These are phyloP conservation scores for Elongisporangium prolatum DNA, from an alignment of 352 stramenopile species.

Conservation along the genomic window DNA sequence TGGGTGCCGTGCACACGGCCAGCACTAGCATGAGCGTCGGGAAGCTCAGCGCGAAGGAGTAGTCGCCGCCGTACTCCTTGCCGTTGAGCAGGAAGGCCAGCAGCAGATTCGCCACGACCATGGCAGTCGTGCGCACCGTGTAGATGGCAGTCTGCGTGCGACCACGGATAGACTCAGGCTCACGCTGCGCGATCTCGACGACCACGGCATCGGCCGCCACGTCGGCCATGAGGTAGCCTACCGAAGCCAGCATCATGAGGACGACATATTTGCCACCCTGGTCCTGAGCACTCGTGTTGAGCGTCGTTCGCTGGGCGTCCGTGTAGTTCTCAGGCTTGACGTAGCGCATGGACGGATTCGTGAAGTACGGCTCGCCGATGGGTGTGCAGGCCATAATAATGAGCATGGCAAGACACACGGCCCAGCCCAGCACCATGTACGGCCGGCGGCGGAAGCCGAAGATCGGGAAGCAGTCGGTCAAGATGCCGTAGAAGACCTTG, in stretches of 20 bases:
- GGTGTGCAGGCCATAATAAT: constrained; percentile 22
- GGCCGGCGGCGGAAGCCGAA: constrained; percentile 15
- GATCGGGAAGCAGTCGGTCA: constrained; percentile 18
- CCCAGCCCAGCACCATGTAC: constrained; percentile 23
- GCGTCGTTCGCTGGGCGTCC: constrained; percentile 11
- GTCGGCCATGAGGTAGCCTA: constrained; percentile 33
- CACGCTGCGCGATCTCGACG: constrained; percentile 48
- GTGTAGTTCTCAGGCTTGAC: constrained; percentile 18
- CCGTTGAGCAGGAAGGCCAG: constrained; percentile 34
- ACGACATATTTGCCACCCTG: constrained; percentile 28
- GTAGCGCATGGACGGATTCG: constrained; percentile 7
- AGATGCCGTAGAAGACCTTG: constrained; percentile 23
- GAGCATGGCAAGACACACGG: constrained; percentile 23
- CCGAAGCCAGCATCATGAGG: constrained; percentile 30
- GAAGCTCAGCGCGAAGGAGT: constrained; percentile 25
- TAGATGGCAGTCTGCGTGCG: constrained; percentile 34
- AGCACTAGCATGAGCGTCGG: constrained; percentile 35
- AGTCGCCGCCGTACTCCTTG: constrained; percentile 30
- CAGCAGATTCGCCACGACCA: constrained; percentile 28
- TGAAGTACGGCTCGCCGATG: constrained; percentile 24
- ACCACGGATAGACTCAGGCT: constrained; percentile 34
- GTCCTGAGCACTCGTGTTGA: constrained; percentile 23
- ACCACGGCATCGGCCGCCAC: constrained; percentile 33
- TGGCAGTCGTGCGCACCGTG: constrained; percentile 23
- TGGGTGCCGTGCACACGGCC: constrained; percentile 16